Percentiles rank a stretch among this genome's conserved stretches.
Conservation (phyloP, 2,329 filamentous ascomycete species). For the Claviceps digitariae region DNA sequence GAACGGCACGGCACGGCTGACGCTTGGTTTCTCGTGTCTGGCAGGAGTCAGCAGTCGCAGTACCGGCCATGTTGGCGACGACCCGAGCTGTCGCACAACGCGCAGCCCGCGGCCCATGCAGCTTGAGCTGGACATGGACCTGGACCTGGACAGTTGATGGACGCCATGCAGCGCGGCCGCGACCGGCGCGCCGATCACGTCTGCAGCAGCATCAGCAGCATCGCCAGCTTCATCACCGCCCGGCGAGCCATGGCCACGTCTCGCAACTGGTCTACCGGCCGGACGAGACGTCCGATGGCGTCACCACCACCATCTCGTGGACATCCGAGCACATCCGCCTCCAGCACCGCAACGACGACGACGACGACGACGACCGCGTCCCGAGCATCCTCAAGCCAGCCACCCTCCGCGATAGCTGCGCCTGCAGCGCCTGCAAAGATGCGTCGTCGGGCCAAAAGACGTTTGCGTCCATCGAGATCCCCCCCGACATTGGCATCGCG, state of each 20-base stretch:
- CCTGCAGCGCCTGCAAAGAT: conserved; percentile 39
- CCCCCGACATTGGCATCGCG: conserved; percentile 18
- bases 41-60: too few relatives aligned
- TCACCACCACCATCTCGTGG: conserved; percentile 14
- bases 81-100: neutral
- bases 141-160: too few relatives aligned
- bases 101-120: neutral
- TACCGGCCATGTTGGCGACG: neutral
- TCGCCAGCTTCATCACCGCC: neutral
- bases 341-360: neutral
- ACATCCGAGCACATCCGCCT: conserved; percentile 15
- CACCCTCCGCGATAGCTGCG: conserved; percentile 40
- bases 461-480: conserved; percentile 30
- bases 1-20: too few relatives aligned
- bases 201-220: neutral
- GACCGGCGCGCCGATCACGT: too few relatives aligned
- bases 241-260: neutral
- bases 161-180: neutral
- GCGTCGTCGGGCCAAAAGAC: conserved; percentile 46
- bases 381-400: conserved; percentile 9
- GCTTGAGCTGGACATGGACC: too few relatives aligned
- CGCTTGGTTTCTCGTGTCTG: too few relatives aligned
- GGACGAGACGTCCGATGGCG: neutral
- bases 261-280: conserved; percentile 6
- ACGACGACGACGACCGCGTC: too few relatives aligned